Evolutionary conservation across 1,139 yeast genomes (phyloP).

Genomic region (Geotrichum europaeum): DNA sequence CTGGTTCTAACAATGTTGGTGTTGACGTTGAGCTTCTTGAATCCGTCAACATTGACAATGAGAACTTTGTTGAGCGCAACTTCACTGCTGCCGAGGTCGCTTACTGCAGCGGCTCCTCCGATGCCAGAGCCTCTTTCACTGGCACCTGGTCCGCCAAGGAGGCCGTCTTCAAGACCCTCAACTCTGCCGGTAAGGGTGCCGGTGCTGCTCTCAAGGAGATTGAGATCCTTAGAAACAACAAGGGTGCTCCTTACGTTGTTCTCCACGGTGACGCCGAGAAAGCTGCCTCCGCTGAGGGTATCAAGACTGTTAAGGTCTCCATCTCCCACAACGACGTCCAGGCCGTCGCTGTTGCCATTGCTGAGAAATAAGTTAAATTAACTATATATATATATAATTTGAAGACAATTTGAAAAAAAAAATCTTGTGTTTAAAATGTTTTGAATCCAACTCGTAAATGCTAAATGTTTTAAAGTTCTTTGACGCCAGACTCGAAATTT

Average conservation of each 20-base stretch:
- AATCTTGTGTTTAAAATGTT: not conserved
- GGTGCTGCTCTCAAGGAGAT: slow-evolving; percentile 91
- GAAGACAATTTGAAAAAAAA: not conserved
- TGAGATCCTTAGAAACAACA: slow-evolving; percentile 69
- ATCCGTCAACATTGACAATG: slow-evolving; percentile 75
- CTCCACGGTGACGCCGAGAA: slow-evolving; percentile 69
- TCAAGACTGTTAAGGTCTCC: slow-evolving; percentile 70
- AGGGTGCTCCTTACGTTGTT: slow-evolving; percentile 77
- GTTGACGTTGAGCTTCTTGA: slow-evolving; percentile 91
- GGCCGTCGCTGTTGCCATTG: slow-evolving; percentile 94
- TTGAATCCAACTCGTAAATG: not conserved
- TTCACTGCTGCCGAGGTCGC: slow-evolving; percentile 74
- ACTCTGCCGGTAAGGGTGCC: slow-evolving; percentile 85
- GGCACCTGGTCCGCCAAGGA: slow-evolving; percentile 99
- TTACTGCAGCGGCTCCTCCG: slow-evolving; percentile 61
- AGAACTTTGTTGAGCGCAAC: slow-evolving; percentile 85
- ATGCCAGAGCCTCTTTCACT: slow-evolving; percentile 84
- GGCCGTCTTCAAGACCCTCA: slow-evolving; percentile 94
- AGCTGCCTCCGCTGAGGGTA: slow-evolving; percentile 68
- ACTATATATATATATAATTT: not conserved
- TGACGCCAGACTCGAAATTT: not conserved
- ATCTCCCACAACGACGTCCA: slow-evolving; percentile 96
- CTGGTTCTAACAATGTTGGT: slow-evolving; percentile 72
- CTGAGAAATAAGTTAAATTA: slow-evolving; percentile 39
- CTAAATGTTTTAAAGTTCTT: not conserved